A percentile compares a stretch with the other conserved stretches of the same genome.
Conservation (phyloP, 164 flowering plant species). For the Malania oleifera region DNA sequence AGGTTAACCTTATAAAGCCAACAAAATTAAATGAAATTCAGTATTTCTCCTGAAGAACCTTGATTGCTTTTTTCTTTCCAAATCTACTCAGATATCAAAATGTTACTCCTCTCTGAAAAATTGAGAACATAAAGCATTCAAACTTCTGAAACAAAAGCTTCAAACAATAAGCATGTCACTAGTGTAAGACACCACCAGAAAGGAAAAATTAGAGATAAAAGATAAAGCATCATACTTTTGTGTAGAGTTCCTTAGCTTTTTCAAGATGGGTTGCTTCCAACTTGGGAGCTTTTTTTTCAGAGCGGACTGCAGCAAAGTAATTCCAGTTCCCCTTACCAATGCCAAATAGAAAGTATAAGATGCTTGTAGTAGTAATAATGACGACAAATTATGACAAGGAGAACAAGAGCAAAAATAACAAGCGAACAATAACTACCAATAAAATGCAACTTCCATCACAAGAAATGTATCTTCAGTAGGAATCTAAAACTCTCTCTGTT, state of each 20-base stretch:
- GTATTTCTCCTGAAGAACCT: too few species aligned
- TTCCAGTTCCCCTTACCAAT: slow-evolving; percentile 92
- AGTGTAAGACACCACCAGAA: background rate
- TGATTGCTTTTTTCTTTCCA: too few species aligned
- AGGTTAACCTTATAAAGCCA: too few species aligned
- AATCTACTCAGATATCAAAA: too few species aligned
- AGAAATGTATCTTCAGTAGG: background rate
- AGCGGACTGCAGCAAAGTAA: slow-evolving; percentile 89
- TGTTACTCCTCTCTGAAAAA: too few species aligned
- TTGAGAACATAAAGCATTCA: too few species aligned
- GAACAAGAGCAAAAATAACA: background rate
- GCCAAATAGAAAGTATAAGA: slow-evolving; percentile 9
- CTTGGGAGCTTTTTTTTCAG: slow-evolving; percentile 88
- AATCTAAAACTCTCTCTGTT: too few species aligned
- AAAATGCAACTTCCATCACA: background rate
- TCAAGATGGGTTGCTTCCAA: slow-evolving; percentile 95
- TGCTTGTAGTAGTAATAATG: background rate
- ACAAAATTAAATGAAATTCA: too few species aligned
- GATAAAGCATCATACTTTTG: slow-evolving; percentile 44
- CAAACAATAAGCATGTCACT: too few species aligned
- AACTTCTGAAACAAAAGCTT: too few species aligned
- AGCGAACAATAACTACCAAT: background rate
- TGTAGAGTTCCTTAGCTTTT: slow-evolving; percentile 90
- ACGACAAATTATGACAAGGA: background rate
- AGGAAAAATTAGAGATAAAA: background rate